These are phyloP conservation scores for Phalaenopsis aphrodite DNA, from an alignment of 106 monocot species.

Conservation along the genomic window DNA sequence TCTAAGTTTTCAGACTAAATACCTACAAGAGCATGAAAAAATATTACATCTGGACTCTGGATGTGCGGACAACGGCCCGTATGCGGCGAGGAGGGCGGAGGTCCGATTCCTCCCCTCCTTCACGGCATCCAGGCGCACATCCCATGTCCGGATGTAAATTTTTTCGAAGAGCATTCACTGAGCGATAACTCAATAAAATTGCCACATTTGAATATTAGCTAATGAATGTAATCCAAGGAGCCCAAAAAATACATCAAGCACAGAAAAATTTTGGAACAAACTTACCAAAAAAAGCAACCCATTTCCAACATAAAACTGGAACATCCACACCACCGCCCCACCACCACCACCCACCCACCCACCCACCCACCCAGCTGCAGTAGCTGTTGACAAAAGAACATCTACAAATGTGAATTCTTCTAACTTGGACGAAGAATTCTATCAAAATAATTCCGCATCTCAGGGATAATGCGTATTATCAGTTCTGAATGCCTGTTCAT, in stretches of 20 bases:
- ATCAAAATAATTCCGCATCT: slow-evolving; percentile 57
- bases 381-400: neutral
- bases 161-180: too few species aligned
- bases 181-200: too few species aligned
- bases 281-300: neutral
- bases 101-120: too few species aligned
- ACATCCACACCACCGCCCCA: neutral
- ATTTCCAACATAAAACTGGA: neutral
- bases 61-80: too few species aligned
- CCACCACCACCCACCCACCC: neutral
- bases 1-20: too few species aligned
- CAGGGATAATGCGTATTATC: slow-evolving; percentile 70
- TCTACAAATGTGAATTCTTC: slow-evolving; percentile 16
- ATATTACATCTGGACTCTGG: too few species aligned
- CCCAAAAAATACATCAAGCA: neutral
- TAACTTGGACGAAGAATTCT: slow-evolving; percentile 48
- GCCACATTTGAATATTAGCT: too few species aligned
- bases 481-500: slow-evolving; percentile 44
- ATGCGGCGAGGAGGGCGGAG: too few species aligned
- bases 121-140: too few species aligned
- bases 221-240: too few species aligned
- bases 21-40: too few species aligned
- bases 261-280: neutral
- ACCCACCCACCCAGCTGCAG: slow-evolving; percentile 1
- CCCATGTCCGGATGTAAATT: too few species aligned